A percentile compares a stretch with the other conserved stretches of the same genome.
Evolutionary conservation across 345 rosid genomes (phyloP).

Genomic region (Angophora floribunda): DNA sequence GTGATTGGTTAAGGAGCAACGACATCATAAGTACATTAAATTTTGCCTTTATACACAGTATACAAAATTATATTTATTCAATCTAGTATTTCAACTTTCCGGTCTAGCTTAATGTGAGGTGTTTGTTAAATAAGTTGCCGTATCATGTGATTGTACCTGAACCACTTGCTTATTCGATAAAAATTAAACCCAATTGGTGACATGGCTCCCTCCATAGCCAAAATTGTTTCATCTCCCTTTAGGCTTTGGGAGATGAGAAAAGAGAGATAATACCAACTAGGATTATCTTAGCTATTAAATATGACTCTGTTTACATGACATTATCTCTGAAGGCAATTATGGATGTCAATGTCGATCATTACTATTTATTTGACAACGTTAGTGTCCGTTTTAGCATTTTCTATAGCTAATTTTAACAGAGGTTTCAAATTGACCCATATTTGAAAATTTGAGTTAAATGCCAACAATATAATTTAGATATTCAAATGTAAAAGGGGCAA

Average conservation of each 20-base stretch:
- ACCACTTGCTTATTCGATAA: background rate
- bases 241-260: background rate
- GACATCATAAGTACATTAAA: background rate
- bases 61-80: background rate
- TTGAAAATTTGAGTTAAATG: background rate
- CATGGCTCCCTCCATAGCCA: background rate
- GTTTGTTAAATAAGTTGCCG: background rate
- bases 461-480: background rate
- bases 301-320: accelerated
- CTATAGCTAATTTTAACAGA: accelerated
- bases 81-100: background rate
- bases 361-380: background rate
- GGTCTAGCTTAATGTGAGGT: background rate
- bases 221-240: background rate
- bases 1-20: background rate
- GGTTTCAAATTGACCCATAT: background rate
- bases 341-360: background rate
- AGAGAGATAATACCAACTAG: background rate
- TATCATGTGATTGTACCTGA: background rate
- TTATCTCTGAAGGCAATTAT: no score
- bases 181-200: background rate
- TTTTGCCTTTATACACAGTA: background rate
- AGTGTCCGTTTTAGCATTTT: background rate
- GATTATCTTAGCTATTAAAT: background rate
- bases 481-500: background rate